These are phyloP conservation scores for Cyclostephanos tholiformis DNA, from an alignment of 108 stramenopile genomes.

Conservation along the genomic window DNA sequence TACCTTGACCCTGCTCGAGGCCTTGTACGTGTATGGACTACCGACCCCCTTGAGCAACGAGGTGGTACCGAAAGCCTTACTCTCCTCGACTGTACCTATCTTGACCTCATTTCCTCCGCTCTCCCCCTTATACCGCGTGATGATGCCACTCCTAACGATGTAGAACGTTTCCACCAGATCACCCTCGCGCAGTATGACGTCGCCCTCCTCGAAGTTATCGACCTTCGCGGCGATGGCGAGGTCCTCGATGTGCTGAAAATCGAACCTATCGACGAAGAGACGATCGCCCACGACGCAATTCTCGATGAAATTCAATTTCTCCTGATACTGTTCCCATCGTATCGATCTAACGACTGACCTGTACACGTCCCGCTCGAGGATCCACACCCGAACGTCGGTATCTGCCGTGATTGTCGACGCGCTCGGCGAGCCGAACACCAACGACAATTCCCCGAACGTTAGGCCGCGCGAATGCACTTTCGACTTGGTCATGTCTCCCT, in stretches of 20 bases:
- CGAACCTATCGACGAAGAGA: slow-evolving; percentile 52
- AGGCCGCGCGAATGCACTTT: slow-evolving; percentile 32
- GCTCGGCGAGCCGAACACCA: slow-evolving; percentile 86
- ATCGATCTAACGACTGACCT: slow-evolving; percentile 65
- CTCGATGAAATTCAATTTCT: slow-evolving; percentile 61
- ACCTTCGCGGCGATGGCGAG: slow-evolving; percentile 61
- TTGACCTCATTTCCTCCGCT: slow-evolving; percentile 49
- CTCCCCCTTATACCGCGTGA: slow-evolving; percentile 43
- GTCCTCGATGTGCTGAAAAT: slow-evolving; percentile 57
- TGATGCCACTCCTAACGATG: slow-evolving; percentile 72
- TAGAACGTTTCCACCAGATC: slow-evolving; percentile 87
- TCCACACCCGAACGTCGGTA: slow-evolving; percentile 63
- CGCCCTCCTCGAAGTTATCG: slow-evolving; percentile 62
- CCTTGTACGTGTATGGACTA: slow-evolving; percentile 52
- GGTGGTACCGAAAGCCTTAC: slow-evolving; percentile 66
- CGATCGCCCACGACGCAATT: slow-evolving; percentile 58
- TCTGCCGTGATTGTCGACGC: slow-evolving; percentile 84
- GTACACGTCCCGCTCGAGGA: slow-evolving; percentile 82
- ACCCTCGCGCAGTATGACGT: slow-evolving; percentile 86
- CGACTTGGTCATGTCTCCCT: not conserved
- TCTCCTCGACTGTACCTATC: slow-evolving; percentile 27
- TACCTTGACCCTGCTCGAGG: slow-evolving; percentile 61
- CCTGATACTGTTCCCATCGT: slow-evolving; percentile 53
- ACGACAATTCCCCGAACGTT: slow-evolving; percentile 76
- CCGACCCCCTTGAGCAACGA: slow-evolving; percentile 74